Evolutionary conservation across 2,329 filamentous ascomycete genomes (phyloP).

Genomic region (Plectosphaerella sp.): DNA sequence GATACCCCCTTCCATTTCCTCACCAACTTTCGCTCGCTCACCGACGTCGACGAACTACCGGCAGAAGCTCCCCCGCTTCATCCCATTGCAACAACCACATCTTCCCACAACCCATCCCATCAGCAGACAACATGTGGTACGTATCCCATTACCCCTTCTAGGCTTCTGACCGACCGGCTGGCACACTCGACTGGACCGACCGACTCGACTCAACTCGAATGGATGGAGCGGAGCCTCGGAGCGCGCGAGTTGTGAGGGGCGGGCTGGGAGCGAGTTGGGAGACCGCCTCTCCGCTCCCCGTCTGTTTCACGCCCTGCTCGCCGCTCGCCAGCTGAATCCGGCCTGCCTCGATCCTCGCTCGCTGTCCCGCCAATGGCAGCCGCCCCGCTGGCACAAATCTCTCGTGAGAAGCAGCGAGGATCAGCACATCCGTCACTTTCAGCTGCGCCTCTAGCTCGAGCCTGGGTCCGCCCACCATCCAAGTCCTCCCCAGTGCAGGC

Average conservation of each 20-base stretch:
- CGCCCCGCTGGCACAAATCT: neutral
- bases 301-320: neutral
- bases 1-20: neutral
- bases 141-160: neutral
- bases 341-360: neutral
- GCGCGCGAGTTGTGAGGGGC: neutral
- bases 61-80: no score
- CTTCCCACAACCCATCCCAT: neutral
- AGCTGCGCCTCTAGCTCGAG: no score
- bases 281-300: neutral
- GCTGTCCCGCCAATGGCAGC: neutral
- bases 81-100: no score
- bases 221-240: neutral
- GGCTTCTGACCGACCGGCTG: no score
- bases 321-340: neutral
- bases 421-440: no score
- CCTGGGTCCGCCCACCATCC: no score
- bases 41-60: neutral
- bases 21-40: neutral
- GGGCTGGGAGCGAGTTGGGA: no score
- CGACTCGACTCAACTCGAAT: no score
- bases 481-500: no score
- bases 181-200: no score
- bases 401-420: no score
- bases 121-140: slow-evolving; percentile 4